Percentiles rank a stretch among this genome's conserved stretches.
phyloP scores from a whole-genome alignment of 2,329 filamentous ascomycete species.

The Whalleya microplaca region DNA sequence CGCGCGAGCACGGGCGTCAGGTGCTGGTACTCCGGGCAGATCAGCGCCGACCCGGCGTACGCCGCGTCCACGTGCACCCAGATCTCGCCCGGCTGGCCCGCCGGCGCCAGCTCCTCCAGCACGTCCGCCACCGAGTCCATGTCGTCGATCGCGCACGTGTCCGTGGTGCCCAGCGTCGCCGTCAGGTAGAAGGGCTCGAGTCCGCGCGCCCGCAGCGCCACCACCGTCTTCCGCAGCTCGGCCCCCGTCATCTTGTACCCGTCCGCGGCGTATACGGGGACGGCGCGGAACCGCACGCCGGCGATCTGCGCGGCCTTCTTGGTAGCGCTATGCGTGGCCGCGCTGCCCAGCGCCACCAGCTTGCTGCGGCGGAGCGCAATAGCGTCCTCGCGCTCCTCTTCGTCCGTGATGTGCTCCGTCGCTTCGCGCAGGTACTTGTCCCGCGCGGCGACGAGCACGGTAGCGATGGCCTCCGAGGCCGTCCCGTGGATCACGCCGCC shows the following conservation, averaged over 20 bases:
- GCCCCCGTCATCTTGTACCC: slow-evolving; percentile 72
- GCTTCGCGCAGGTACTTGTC: slow-evolving; percentile 74
- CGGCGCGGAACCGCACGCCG: slow-evolving; percentile 77
- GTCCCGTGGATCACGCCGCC: slow-evolving; percentile 95
- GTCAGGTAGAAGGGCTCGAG: slow-evolving; percentile 88
- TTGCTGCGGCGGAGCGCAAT: slow-evolving; percentile 67
- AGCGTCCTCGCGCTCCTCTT: slow-evolving; percentile 69
- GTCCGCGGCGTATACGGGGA: slow-evolving; percentile 64
- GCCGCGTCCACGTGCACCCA: slow-evolving; percentile 96
- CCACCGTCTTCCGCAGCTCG: slow-evolving; percentile 64
- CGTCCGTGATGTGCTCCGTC: slow-evolving; percentile 51
- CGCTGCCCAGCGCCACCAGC: slow-evolving; percentile 80
- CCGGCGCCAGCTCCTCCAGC: slow-evolving; percentile 41
- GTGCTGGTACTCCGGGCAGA: slow-evolving; percentile 79
- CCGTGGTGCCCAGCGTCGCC: slow-evolving; percentile 82
- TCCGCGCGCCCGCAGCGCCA: slow-evolving; percentile 67
- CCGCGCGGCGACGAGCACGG: slow-evolving; percentile 83
- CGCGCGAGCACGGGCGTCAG: slow-evolving; percentile 62
- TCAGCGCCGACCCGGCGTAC: slow-evolving; percentile 84
- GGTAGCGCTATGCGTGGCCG: slow-evolving; percentile 80
- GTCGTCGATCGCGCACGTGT: slow-evolving; percentile 85
- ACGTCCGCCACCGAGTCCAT: slow-evolving; percentile 67
- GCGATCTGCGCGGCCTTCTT: slow-evolving; percentile 87
- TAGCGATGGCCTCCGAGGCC: slow-evolving; percentile 85
- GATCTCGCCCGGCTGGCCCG: slow-evolving; percentile 51